Evolutionary conservation across 192 early-diverging fungal genomes (phyloP).

Genomic region (Lobulomyces angularis): DNA sequence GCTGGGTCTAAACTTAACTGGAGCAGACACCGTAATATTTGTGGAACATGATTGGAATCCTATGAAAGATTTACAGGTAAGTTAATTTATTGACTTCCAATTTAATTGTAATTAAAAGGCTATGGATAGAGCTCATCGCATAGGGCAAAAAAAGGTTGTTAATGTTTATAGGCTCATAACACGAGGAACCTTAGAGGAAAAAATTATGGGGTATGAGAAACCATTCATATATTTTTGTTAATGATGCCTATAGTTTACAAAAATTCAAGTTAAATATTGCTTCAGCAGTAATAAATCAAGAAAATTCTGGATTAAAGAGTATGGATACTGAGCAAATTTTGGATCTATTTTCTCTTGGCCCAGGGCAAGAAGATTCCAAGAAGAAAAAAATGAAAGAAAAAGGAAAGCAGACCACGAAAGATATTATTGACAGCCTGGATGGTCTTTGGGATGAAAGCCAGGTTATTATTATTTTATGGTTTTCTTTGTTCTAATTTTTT

Average conservation of each 20-base stretch:
- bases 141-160: slow-evolving; percentile 94
- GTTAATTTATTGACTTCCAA: no score
- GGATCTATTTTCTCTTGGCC: slow-evolving; percentile 77
- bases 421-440: slow-evolving; percentile 63
- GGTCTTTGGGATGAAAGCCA: slow-evolving; percentile 84
- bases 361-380: slow-evolving; percentile 24
- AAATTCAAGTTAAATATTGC: slow-evolving; percentile 98
- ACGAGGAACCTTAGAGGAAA: slow-evolving; percentile 93
- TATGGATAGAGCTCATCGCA: slow-evolving; percentile 97
- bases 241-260: slow-evolving; percentile 54
- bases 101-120: no score
- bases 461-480: no score
- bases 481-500: no score
- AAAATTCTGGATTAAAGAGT: slow-evolving; percentile 81
- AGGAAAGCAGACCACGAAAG: slow-evolving; percentile 47
- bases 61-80: slow-evolving; percentile 95
- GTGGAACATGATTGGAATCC: slow-evolving; percentile 99
- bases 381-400: slow-evolving; percentile 27
- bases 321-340: slow-evolving; percentile 96
- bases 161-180: slow-evolving; percentile 98
- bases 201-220: slow-evolving; percentile 85
- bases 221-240: slow-evolving; percentile 1
- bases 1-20: slow-evolving; percentile 91
- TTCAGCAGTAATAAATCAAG: slow-evolving; percentile 86
- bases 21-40: slow-evolving; percentile 98